Evolutionary conservation across 441 rosid genomes (phyloP).

Genomic region (Pelargonium cotyledonis): DNA sequence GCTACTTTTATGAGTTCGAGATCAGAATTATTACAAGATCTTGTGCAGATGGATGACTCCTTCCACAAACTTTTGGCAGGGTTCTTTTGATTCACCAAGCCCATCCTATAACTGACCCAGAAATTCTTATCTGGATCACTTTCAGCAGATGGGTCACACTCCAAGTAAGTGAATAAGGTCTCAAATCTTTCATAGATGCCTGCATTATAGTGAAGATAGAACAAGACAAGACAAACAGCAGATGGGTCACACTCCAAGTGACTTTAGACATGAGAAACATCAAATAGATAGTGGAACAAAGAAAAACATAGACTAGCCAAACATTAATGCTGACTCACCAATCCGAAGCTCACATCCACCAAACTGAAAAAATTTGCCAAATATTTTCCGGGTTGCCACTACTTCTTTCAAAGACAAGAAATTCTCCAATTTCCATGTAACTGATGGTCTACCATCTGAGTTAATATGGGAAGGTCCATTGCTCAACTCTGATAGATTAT

Average conservation of each 20-base stretch:
- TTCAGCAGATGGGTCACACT: conserved; percentile 90
- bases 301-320: conserved; percentile 13
- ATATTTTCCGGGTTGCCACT: conserved; percentile 91
- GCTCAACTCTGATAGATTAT: conserved; percentile 60
- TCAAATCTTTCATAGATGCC: conserved; percentile 98
- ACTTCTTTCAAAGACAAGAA: conserved; percentile 89
- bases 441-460: conserved; percentile 61
- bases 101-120: conserved; percentile 99
- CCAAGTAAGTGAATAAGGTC: conserved; percentile 92
- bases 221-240: no score
- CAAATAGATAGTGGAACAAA: conserved; percentile 28
- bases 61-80: conserved; percentile 93
- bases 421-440: conserved; percentile 98
- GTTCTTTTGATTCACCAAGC: conserved; percentile 88
- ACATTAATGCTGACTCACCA: conserved; percentile 48
- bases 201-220: conserved; percentile 35
- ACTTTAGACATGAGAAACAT: no score
- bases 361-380: conserved; percentile 96
- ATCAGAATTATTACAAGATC: conserved; percentile 97
- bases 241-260: no score
- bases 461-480: conserved; percentile 37
- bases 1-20: conserved; percentile 97
- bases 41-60: conserved; percentile 98
- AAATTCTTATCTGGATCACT: conserved; percentile 93
- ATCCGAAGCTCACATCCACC: conserved; percentile 99